Conservation (phyloP, 2,329 filamentous ascomycete genomes). For the Fusarium transvaalense region DNA sequence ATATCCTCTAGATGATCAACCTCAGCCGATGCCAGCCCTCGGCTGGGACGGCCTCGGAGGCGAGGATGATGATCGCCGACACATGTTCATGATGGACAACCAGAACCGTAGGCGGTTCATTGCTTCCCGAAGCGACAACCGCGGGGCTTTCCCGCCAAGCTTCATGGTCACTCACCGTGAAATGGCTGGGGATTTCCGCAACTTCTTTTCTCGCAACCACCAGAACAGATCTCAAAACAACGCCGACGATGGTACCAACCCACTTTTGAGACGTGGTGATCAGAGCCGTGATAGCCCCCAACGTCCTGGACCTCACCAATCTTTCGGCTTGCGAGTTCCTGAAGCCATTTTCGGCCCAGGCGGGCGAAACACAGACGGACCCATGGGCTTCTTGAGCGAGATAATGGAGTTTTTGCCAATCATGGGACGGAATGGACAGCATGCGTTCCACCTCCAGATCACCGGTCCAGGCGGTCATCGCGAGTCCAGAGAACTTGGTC, state of each 20-base stretch:
- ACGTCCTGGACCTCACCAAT: conserved; percentile 63
- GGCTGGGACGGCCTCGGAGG: conserved; percentile 70
- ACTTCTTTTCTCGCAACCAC: conserved; percentile 65
- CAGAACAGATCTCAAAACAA: conserved; percentile 65
- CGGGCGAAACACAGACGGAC: conserved; percentile 59
- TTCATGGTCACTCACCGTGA: conserved; percentile 68
- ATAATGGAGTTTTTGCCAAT: conserved; percentile 67
- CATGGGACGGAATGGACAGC: conserved; percentile 60
- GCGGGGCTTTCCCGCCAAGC: conserved; percentile 70
- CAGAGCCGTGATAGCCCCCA: conserved; percentile 60
- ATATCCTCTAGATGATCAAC: conserved; percentile 63
- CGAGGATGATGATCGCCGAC: conserved; percentile 63
- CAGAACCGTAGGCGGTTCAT: conserved; percentile 55
- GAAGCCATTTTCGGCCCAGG: conserved; percentile 59
- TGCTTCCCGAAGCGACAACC: conserved; percentile 51
- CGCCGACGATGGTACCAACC: conserved; percentile 87
- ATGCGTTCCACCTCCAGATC: conserved; percentile 71
- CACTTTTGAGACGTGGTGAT: conserved; percentile 77
- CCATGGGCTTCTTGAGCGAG: conserved; percentile 68
- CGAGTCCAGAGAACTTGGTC: conserved; percentile 64
- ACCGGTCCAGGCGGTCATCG: conserved; percentile 62
- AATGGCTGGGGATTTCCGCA: conserved; percentile 64
- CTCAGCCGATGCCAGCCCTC: conserved; percentile 61
- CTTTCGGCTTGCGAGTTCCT: conserved; percentile 66
- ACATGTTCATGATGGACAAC: conserved; percentile 65